These are phyloP conservation scores for Meira nashicola DNA, from an alignment of 1,284 basidiomycete genomes.

Conservation along the genomic window DNA sequence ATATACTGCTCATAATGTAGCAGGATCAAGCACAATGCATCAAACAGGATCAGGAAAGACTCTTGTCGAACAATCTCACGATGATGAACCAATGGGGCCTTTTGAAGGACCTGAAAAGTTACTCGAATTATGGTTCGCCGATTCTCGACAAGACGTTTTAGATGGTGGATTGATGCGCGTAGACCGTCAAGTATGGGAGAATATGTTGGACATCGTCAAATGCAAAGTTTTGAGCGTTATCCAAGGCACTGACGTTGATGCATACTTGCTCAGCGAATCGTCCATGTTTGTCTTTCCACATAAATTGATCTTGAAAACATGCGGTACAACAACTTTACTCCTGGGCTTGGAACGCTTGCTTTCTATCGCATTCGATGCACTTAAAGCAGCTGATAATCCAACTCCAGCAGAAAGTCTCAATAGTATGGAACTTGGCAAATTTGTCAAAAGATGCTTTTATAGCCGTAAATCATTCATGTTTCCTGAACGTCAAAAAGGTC, in stretches of 20 bases:
- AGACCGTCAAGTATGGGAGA: constrained; percentile 77
- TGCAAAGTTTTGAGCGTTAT: constrained; percentile 93
- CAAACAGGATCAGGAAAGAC: not conserved
- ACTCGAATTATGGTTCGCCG: constrained; percentile 87
- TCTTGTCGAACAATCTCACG: not conserved
- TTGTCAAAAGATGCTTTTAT: constrained; percentile 65
- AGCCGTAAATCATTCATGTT: constrained; percentile 99
- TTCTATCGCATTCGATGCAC: constrained; percentile 74
- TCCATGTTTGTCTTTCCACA: constrained; percentile 94
- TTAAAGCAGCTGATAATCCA: constrained; percentile 41
- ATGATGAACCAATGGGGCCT: constrained; percentile 29
- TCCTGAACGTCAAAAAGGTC: constrained; percentile 88
- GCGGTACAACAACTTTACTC: constrained; percentile 95
- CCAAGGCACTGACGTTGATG: constrained; percentile 80
- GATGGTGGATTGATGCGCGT: constrained; percentile 71
- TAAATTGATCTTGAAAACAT: constrained; percentile 96
- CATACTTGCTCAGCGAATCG: constrained; percentile 96
- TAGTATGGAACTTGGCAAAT: constrained; percentile 25
- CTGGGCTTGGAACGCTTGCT: constrained; percentile 61
- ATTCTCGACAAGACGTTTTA: not conserved
- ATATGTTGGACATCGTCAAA: constrained; percentile 93
- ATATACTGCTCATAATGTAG: not conserved
- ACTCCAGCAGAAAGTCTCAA: constrained; percentile 10
- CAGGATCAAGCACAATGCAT: not conserved
- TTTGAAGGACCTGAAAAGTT: constrained; percentile 78